phyloP scores from a whole-genome alignment of 1,139 yeast species.

The Debaryomyces nepalensis region DNA sequence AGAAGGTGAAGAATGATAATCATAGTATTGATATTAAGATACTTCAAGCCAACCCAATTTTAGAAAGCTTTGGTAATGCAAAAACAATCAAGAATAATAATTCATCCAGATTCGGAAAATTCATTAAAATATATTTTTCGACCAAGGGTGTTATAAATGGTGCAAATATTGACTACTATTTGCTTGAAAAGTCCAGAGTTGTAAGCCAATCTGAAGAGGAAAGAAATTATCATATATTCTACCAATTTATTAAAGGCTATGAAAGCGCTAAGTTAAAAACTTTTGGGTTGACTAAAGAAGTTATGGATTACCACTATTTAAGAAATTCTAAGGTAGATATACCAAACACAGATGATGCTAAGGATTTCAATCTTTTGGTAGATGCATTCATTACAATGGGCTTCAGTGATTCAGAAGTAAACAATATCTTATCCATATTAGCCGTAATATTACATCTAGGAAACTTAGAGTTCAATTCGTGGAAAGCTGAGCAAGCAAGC shows the following conservation, averaged over 20 bases:
- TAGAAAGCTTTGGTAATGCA: constrained; percentile 97
- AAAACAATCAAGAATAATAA: constrained; percentile 94
- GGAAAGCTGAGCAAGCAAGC: constrained; percentile 80
- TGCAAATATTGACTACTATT: constrained; percentile 92
- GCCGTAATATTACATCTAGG: constrained; percentile 87
- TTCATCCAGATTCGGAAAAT: constrained; percentile 96
- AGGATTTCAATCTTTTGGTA: constrained; percentile 63
- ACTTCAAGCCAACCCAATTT: constrained; percentile 89
- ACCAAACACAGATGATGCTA: constrained; percentile 74
- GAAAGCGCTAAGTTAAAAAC: constrained; percentile 50
- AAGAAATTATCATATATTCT: constrained; percentile 91
- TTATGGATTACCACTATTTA: constrained; percentile 61
- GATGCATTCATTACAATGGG: constrained; percentile 79
- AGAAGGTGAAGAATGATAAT: constrained; percentile 24
- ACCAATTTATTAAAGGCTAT: constrained; percentile 80
- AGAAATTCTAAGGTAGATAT: constrained; percentile 52
- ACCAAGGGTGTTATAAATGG: constrained; percentile 72
- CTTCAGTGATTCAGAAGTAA: constrained; percentile 57
- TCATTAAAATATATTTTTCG: constrained; percentile 83
- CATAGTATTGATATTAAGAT: constrained; percentile 75
- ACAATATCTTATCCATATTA: constrained; percentile 65
- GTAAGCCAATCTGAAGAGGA: constrained; percentile 77
- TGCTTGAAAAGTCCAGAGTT: constrained; percentile 92
- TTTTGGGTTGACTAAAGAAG: constrained; percentile 52
- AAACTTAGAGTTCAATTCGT: constrained; percentile 73